Evolutionary conservation across 176 grass and related monocot species (phyloP), one percentile per base, ranked within the genome.

Genomic region (Bonia amplexicaulis): DNA sequence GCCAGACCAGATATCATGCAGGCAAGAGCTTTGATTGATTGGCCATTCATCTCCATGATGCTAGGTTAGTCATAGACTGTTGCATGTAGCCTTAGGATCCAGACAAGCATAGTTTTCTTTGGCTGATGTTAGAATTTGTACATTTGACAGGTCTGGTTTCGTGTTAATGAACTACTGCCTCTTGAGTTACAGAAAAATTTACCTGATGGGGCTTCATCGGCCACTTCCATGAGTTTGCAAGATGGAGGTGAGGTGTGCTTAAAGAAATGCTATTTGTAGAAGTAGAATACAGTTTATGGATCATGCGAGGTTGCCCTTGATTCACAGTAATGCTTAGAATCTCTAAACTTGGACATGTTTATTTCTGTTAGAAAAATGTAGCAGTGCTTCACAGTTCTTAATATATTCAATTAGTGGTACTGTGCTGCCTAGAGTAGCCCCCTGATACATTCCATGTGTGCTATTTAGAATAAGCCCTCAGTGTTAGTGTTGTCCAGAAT

Each of bases 1-100:
- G 55, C 71, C 74, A 91, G 91, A 89, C 91, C 89, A 77, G 91
- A 97, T 82, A 94, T 97, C 85, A 94, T 78, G 59, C 91, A 97
- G 94, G 94, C 87, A 94, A 93, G 88, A 80, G 51, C 68, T 82
- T 88, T 85, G 90, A 86, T 82, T 88, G 82, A 91, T 89, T 88
- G 83, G 49, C 29, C 81, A 90, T 91, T 90, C 83, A 86, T 94
- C 85, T 88, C 70, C 74, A 72, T 87, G 89, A 79, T 74, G 78
- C 74, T 94, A 90, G 90, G 89, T 93, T 93, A 82, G 89, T 91
- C 51, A 81, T 90, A 89, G 73, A 87, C 13, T 87, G 74, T 74
- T 90, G 85, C 74, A 88, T 87, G 60, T 92, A 80, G 84, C 49
- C 45, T 37, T 82, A 89, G 87, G 86, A 80, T 52, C 63, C 25